phyloP scores from a whole-genome alignment of 768 basidiomycete species.

The Pisolithus microcarpus region DNA sequence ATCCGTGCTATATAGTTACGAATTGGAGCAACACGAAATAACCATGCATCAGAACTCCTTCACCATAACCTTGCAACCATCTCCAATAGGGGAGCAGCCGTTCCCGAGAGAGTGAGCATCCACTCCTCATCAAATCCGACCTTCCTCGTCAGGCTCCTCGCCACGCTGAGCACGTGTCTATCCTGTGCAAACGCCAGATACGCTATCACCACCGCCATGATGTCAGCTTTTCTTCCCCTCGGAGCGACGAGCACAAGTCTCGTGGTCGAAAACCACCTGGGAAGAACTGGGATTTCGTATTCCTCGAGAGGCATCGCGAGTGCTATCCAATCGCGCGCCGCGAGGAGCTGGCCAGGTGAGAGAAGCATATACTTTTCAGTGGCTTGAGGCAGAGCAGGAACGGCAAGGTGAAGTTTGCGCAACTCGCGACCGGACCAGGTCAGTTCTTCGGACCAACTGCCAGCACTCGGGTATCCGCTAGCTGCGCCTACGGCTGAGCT shows the following conservation, averaged over 20 bases:
- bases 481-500: not conserved
- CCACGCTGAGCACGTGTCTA: constrained; percentile 13
- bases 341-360: constrained; percentile 29
- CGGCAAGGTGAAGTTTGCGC: constrained; percentile 3
- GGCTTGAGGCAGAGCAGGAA: not conserved
- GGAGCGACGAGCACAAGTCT: constrained; percentile 25
- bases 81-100: no score
- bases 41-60: no score
- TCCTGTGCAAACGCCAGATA: constrained; percentile 24
- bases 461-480: not conserved
- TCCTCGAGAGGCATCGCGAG: constrained; percentile 30
- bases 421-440: not conserved
- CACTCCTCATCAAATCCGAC: constrained; percentile 20
- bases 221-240: constrained; percentile 22
- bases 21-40: no score
- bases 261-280: constrained; percentile 3
- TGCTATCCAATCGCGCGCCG: constrained; percentile 38
- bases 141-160: constrained; percentile 19
- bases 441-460: not conserved
- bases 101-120: constrained; percentile 8
- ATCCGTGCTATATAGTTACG: no score
- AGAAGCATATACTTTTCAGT: constrained; percentile 16
- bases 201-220: constrained; percentile 19
- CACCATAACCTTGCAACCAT: no score
- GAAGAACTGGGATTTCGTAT: constrained; percentile 1